Evolutionary conservation across 441 rosid genomes (phyloP).

Genomic region (Adansonia gregorii): DNA sequence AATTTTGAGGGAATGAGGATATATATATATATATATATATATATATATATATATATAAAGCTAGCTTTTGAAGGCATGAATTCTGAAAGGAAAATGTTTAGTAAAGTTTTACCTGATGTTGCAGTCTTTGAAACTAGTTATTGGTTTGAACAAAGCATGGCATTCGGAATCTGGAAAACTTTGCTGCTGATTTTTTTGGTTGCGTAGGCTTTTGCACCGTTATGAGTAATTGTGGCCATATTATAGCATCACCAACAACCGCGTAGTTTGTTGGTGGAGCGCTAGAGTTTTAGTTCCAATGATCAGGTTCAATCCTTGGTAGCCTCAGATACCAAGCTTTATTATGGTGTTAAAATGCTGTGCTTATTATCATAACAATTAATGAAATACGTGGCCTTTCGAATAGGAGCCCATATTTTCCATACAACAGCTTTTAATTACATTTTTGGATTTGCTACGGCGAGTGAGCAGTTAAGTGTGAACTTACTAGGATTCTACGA

Average conservation of each 20-base stretch:
- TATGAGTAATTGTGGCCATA: not conserved
- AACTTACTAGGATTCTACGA: not conserved
- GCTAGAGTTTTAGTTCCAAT: not conserved
- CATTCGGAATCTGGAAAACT: not conserved
- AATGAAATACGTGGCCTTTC: not conserved
- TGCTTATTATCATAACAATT: not conserved
- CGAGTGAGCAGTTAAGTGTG: not conserved
- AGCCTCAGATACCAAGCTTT: not conserved
- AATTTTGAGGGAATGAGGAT: not conserved
- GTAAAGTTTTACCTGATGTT: constrained; percentile 1
- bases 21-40: not conserved
- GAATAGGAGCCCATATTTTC: not conserved
- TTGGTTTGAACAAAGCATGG: not conserved
- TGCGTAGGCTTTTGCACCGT: not conserved
- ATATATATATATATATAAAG: not conserved
- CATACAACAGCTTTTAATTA: not conserved
- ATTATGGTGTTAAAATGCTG: not conserved
- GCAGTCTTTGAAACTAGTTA: not conserved
- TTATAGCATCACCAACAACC: not conserved
- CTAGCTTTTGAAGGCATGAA: constrained; percentile 1
- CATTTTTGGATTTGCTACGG: not conserved
- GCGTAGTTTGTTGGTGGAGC: not conserved
- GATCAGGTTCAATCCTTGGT: not conserved
- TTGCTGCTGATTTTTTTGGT: not conserved
- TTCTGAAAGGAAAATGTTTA: not conserved